phyloP scores from a whole-genome alignment of 2,329 filamentous ascomycete species.

The Coniella vitis region DNA sequence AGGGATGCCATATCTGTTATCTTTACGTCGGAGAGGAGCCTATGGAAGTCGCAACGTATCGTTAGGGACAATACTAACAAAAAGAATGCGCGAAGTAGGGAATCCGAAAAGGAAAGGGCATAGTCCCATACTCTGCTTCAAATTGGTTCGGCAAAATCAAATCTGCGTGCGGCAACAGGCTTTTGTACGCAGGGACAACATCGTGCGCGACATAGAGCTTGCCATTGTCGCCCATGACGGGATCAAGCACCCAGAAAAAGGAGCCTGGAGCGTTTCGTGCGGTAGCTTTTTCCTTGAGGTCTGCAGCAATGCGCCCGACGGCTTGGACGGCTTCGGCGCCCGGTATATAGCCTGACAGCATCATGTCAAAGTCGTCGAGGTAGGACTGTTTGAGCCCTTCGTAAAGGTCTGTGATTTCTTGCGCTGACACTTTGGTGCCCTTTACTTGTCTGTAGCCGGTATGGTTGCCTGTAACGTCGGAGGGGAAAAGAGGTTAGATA shows the following conservation, averaged over 20 bases:
- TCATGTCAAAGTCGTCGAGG: constrained; percentile 85
- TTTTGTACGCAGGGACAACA: constrained; percentile 85
- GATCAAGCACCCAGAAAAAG: constrained; percentile 97
- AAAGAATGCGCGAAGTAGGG: not conserved
- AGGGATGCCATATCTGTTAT: constrained; percentile 72
- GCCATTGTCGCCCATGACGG: constrained; percentile 97
- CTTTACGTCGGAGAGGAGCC: constrained; percentile 75
- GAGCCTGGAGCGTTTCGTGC: constrained; percentile 51
- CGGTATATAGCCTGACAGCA: constrained; percentile 91
- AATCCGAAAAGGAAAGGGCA: not conserved
- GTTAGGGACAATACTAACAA: not conserved
- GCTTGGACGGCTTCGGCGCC: constrained; percentile 77
- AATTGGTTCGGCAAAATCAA: constrained; percentile 95
- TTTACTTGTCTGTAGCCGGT: constrained; percentile 86
- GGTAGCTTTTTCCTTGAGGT: constrained; percentile 62
- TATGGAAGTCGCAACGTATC: no score
- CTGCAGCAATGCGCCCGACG: constrained; percentile 75
- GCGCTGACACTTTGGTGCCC: constrained; percentile 72
- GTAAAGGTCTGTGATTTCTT: constrained; percentile 80
- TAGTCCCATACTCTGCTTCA: constrained; percentile 79
- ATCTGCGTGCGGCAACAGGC: constrained; percentile 72
- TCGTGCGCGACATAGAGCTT: constrained; percentile 85
- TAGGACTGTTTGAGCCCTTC: constrained; percentile 75
- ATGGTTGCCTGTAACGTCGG: constrained; percentile 67
- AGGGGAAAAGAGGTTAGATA: not conserved